Conservation (phyloP, 345 rosid species). For the Arabis alpina region DNA sequence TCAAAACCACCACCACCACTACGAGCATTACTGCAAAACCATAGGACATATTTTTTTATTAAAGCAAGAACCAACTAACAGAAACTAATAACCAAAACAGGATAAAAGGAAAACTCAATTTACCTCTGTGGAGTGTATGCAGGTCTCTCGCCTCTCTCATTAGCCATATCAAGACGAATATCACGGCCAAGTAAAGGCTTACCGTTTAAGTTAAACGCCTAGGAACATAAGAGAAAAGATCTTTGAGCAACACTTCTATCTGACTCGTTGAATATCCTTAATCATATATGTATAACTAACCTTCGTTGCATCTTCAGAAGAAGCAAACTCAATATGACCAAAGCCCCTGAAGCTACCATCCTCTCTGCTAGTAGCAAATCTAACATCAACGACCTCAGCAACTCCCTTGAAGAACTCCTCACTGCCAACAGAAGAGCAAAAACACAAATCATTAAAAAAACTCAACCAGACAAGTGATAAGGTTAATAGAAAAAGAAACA, state of each 20-base stretch:
- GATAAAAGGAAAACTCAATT: neutral
- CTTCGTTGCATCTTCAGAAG: slow-evolving; percentile 72
- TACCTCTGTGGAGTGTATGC: slow-evolving; percentile 76
- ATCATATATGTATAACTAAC: slow-evolving; percentile 35
- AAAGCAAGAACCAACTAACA: neutral
- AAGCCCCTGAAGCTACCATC: slow-evolving; percentile 67
- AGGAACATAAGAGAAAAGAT: neutral
- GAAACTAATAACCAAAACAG: neutral
- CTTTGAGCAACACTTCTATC: neutral
- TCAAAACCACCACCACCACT: slow-evolving; percentile 49
- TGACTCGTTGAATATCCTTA: no score
- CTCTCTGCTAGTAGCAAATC: slow-evolving; percentile 55
- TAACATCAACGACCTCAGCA: slow-evolving; percentile 77
- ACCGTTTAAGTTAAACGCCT: slow-evolving; percentile 75
- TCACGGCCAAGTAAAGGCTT: slow-evolving; percentile 52
- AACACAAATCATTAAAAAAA: neutral
- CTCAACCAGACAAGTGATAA: neutral
- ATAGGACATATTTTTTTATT: neutral
- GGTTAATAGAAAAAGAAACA: no score
- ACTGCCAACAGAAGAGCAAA: slow-evolving; percentile 43
- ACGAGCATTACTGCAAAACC: slow-evolving; percentile 50
- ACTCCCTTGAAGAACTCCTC: slow-evolving; percentile 67
- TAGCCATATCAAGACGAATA: slow-evolving; percentile 74
- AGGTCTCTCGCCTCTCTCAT: slow-evolving; percentile 76
- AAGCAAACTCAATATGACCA: slow-evolving; percentile 85